Evolutionary conservation across 352 stramenopile genomes (phyloP), one percentile per base, ranked within the genome.

Genomic region (Achlya hypogyna): DNA sequence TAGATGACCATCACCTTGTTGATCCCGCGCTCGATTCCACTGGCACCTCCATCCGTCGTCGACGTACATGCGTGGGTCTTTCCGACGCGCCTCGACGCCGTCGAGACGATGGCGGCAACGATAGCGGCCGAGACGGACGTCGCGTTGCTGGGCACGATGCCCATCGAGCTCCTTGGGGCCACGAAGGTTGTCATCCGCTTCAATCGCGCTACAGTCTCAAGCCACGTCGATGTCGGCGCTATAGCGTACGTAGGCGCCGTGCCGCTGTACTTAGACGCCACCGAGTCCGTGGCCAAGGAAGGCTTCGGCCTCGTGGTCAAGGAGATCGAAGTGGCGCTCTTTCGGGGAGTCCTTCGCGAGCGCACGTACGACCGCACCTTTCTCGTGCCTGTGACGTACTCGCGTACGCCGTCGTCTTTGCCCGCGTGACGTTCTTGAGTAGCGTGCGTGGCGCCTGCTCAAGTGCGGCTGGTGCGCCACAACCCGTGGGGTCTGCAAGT

Each of bases 361-460:
- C 38, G 38, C 38, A n/a, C 38, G 38, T 45, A 45, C 38, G 38
- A 45, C 51, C 69, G n/a, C 68, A 77, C 8, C 69, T 72, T n/a
- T 63, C 49, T n/a, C 9, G 27, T 0, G 66, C 56, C 0, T 62
- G 77, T 31, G 62, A 79, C 22, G 65, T 75, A 5, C 2, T 79
- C 9, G 64, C 65, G 31, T 78, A 74, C 22, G 43, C 18, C 18
- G 47, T 53, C 9, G n/a, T 53, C 10, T 4, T 4, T 53, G 47
- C n/a, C 38, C 14, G 2, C 2, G 2, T 3, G 38, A 45, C 38
- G 4, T 9, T 45, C n/a, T 45, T 10, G 14, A 42, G 16, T 54
- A 56, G 49, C 25, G 8, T 56, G 49, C 8, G 25, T 27, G 31
- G 49, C 10, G 2, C 25, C 49, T 12, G 25, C 25, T 10, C 49